Base-by-base conservation (phyloP, 2,329 filamentous ascomycete genomes). In the Xylariaceae sp. region DNA sequence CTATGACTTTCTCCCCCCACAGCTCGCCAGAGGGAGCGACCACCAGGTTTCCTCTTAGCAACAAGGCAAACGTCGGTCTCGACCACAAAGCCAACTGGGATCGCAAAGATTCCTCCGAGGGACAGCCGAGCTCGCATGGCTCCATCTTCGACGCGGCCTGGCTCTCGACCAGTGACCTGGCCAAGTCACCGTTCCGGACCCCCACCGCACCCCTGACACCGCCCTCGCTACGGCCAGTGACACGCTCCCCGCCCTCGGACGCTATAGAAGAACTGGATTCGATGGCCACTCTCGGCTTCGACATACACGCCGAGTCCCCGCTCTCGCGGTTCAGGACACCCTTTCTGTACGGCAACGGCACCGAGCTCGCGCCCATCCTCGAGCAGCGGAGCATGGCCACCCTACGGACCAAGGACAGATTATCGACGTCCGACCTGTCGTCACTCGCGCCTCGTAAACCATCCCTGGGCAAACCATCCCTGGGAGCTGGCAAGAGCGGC, bases 261-360 rank as follows among this genome's bases (percentile, higher is more conserved):
- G n/a, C n/a, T n/a, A n/a, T n/a, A n/a, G n/a, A n/a, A n/a, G n/a
- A n/a, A n/a, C n/a, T n/a, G n/a, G n/a, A n/a, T n/a, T 24, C 21
- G 11, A 24, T 7, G 7, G 11, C 7, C 21, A 24, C 7, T 24
- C 32, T 40, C 23, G 35, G 35, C 14, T 47, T 55, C 34, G 49
- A 57, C 36, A 42, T 52, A 7, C 47, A 52, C 26, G 51, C 52
- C 2, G 57, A 57, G 14, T 59, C 57, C 1, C 55, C 55, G 2
- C 46, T 57, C n/a, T 55, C 53, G 4, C 48, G 44, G 5, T 47
- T 56, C 24, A 55, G 55, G 34, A 57, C 55, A 1, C 55, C 53
- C 3, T 65, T 68, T 46, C 48, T 60, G 2, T 68, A 68, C 43
- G 64, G 64, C 14, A 52, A 57, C 39, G 64, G 64, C 14, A 67